Percentiles rank a stretch among this genome's conserved stretches.
Evolutionary conservation across 768 basidiomycete genomes (phyloP).

Genomic region (Mycena galopus): DNA sequence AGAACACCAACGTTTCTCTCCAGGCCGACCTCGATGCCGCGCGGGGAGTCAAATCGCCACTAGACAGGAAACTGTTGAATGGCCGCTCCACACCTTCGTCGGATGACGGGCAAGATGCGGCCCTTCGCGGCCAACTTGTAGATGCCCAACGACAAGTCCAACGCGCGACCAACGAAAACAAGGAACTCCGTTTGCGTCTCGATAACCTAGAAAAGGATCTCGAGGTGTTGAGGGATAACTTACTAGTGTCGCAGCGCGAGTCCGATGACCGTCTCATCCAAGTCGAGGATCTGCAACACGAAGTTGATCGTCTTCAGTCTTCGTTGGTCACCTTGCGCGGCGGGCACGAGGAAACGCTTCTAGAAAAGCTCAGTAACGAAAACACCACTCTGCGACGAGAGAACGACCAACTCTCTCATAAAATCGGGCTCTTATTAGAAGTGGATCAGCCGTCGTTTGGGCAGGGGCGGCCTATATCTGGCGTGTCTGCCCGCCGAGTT

Average conservation of each 20-base stretch:
- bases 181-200: conserved; percentile 79
- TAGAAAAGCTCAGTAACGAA: conserved; percentile 88
- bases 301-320: conserved; percentile 81
- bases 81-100: conserved; percentile 84
- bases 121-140: conserved; percentile 75
- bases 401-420: conserved; percentile 91
- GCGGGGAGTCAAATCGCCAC: conserved; percentile 70
- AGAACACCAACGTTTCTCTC: conserved; percentile 80
- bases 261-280: conserved; percentile 82
- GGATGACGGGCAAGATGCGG: conserved; percentile 73
- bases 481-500: conserved; percentile 66
- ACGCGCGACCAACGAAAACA: conserved; percentile 79
- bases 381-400: conserved; percentile 84
- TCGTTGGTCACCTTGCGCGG: conserved; percentile 81
- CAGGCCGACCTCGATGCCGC: conserved; percentile 86
- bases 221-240: conserved; percentile 74
- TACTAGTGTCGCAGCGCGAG: conserved; percentile 80
- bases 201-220: conserved; percentile 83
- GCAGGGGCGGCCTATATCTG: conserved; percentile 71
- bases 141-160: conserved; percentile 85
- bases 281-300: conserved; percentile 84
- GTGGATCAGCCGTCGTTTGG: conserved; percentile 85
- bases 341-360: conserved; percentile 79
- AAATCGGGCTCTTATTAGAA: conserved; percentile 89
- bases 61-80: conserved; percentile 63